Percentiles rank a stretch among this genome's conserved stretches.
phyloP scores from a whole-genome alignment of 257 asterid species.

The Nicotiana obtusifolia region DNA sequence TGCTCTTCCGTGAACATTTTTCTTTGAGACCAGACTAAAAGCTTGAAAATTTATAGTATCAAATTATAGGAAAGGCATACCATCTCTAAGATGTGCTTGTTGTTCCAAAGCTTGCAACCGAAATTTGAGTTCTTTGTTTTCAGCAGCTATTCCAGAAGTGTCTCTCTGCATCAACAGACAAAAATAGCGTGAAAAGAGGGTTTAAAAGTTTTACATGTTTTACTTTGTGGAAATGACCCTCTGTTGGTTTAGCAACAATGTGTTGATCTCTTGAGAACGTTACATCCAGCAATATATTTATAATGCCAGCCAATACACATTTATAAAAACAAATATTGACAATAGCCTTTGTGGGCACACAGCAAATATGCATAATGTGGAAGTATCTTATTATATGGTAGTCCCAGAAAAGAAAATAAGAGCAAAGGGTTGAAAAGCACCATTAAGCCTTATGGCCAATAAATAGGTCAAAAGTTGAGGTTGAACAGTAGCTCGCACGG shows the following conservation, averaged over 20 bases:
- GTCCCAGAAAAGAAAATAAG: neutral
- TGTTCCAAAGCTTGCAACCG: constrained; percentile 84
- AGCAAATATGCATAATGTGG: neutral
- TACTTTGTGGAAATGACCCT: neutral
- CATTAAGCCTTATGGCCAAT: neutral
- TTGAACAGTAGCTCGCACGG: too few species aligned
- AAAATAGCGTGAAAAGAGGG: neutral
- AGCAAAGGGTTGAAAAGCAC: neutral
- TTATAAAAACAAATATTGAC: neutral
- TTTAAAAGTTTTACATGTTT: neutral
- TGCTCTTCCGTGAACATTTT: neutral
- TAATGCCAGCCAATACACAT: neutral
- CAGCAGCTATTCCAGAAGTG: constrained; percentile 61
- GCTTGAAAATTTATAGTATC: neutral
- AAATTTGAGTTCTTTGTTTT: constrained; percentile 87
- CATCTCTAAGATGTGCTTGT: constrained; percentile 94
- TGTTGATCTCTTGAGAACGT: neutral
- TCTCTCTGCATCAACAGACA: constrained; percentile 54
- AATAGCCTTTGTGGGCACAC: neutral
- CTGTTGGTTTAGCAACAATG: neutral
- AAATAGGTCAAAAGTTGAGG: too few species aligned
- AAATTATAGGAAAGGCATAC: constrained; percentile 29
- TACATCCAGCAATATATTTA: neutral
- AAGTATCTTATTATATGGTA: neutral
- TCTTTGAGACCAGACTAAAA: neutral